These are phyloP conservation scores for Candida loeiensis DNA, from an alignment of 805 yeast genomes.

Conservation along the genomic window DNA sequence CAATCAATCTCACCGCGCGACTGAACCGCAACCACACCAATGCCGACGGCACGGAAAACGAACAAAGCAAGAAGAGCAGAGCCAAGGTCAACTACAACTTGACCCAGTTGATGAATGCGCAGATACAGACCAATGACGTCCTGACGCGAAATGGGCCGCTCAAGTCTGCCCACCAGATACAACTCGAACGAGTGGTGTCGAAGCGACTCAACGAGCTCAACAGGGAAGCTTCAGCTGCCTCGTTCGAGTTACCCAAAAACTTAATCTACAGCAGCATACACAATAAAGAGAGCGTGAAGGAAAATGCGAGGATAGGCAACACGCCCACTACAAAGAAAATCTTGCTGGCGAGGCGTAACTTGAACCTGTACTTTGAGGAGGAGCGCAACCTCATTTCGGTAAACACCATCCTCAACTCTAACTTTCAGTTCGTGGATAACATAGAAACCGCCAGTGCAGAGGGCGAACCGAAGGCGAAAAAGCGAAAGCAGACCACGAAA, in stretches of 20 bases:
- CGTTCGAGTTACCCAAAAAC: constrained; percentile 42
- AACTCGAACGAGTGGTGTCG: constrained; percentile 36
- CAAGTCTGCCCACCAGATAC: constrained; percentile 41
- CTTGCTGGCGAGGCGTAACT: constrained; percentile 39
- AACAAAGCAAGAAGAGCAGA: constrained; percentile 29
- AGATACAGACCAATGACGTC: constrained; percentile 31
- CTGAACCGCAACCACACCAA: constrained; percentile 21
- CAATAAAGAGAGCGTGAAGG: constrained; percentile 18
- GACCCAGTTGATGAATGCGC: constrained; percentile 41
- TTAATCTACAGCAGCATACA: constrained; percentile 34
- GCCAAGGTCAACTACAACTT: constrained; percentile 45
- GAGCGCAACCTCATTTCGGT: constrained; percentile 42
- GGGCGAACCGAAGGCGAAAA: constrained; percentile 12
- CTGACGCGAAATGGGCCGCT: constrained; percentile 30
- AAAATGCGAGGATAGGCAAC: constrained; percentile 34
- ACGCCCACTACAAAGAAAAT: constrained; percentile 43
- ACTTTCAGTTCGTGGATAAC: constrained; percentile 40
- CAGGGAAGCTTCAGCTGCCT: constrained; percentile 25
- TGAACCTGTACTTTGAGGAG: constrained; percentile 44
- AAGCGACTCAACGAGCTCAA: constrained; percentile 35
- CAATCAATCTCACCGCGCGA: constrained; percentile 40
- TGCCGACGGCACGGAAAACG: constrained; percentile 16
- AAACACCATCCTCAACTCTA: constrained; percentile 38
- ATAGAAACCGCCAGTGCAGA: constrained; percentile 17
- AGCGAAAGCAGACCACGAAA: constrained; percentile 16